Conservation (phyloP, 148 eudicot species). For the Vaccinium myrtillus region DNA sequence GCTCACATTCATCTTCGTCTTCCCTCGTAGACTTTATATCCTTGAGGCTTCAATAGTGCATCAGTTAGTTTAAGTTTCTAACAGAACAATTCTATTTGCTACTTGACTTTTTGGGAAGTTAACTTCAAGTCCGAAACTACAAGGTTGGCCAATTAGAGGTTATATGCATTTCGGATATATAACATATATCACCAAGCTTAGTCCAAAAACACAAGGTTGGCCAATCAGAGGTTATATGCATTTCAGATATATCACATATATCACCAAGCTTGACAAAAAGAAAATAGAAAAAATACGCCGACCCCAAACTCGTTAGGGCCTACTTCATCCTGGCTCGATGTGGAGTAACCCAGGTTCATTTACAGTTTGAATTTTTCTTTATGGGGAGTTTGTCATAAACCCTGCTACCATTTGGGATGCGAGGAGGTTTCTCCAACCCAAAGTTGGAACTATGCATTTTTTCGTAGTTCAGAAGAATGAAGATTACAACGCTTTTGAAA, state of each 20-base stretch:
- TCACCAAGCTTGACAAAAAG: not conserved
- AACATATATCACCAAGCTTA: too few relatives aligned
- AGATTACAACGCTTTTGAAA: not conserved
- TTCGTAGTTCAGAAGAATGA: not conserved
- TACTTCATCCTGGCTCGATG: not conserved
- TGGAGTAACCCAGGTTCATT: not conserved
- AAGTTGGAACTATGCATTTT: not conserved
- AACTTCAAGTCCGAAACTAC: not conserved
- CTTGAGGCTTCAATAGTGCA: not conserved
- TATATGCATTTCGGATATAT: too few relatives aligned
- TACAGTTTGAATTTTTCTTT: not conserved
- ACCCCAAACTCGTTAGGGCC: not conserved
- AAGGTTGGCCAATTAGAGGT: too few relatives aligned
- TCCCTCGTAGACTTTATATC: too few relatives aligned
- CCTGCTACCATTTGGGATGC: not conserved
- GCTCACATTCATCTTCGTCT: not conserved
- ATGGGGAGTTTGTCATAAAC: not conserved
- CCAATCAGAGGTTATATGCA: not conserved
- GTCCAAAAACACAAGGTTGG: not conserved
- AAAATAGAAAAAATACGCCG: not conserved
- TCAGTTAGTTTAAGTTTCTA: not conserved
- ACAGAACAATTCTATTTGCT: not conserved
- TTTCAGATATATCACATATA: not conserved
- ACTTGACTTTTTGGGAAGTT: not conserved
- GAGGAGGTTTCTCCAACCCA: not conserved